phyloP scores from a whole-genome alignment of 805 yeast species.

The Nematodospora valgi region DNA sequence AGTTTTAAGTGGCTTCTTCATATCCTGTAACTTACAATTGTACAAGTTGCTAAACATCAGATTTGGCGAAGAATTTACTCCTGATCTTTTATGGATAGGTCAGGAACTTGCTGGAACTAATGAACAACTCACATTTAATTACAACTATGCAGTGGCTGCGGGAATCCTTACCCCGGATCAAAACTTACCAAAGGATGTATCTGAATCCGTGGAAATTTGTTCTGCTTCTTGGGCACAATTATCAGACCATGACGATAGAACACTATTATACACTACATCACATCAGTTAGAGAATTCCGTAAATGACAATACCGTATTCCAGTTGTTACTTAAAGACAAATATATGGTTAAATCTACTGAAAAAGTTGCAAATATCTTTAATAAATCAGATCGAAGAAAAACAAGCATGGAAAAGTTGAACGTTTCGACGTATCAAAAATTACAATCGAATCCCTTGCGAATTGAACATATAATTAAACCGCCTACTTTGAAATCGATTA shows the following conservation, averaged over 20 bases:
- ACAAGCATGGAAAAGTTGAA: slow-evolving; percentile 5
- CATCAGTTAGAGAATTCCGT: slow-evolving; percentile 34
- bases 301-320: slow-evolving; percentile 13
- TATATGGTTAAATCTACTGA: slow-evolving; percentile 10
- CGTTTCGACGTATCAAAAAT: slow-evolving; percentile 5
- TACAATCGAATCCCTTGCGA: slow-evolving; percentile 20
- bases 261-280: slow-evolving; percentile 27
- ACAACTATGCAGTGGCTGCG: slow-evolving; percentile 21
- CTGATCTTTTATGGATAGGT: slow-evolving; percentile 34
- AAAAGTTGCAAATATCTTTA: slow-evolving; percentile 7
- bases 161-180: slow-evolving; percentile 29
- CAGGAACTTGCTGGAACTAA: slow-evolving; percentile 26
- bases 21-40: slow-evolving; percentile 22
- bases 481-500: slow-evolving; percentile 16
- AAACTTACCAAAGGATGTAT: slow-evolving; percentile 18
- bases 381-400: not conserved
- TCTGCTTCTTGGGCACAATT: slow-evolving; percentile 38
- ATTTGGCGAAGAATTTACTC: slow-evolving; percentile 14
- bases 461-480: slow-evolving; percentile 24
- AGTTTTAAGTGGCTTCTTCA: slow-evolving; percentile 24
- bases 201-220: slow-evolving; percentile 29
- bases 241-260: slow-evolving; percentile 19
- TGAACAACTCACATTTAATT: slow-evolving; percentile 21
- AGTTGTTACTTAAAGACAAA: slow-evolving; percentile 14
- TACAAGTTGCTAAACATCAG: slow-evolving; percentile 17